Base-by-base conservation (phyloP, 1,139 yeast genomes). In the Blastobotrys ciferrii region DNA sequence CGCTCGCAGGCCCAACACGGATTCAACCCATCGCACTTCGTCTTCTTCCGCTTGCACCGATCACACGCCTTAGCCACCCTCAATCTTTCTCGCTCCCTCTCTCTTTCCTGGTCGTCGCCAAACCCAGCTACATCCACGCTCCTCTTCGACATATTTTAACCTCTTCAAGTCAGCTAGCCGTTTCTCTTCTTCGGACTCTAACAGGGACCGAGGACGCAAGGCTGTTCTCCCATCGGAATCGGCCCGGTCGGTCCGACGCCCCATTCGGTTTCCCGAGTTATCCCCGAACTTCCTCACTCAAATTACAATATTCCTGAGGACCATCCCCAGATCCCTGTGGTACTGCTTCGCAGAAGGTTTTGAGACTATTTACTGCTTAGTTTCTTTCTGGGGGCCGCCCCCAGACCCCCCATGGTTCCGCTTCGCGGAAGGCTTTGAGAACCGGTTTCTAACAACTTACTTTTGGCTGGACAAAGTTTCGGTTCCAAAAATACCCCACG, bases 31-130 rank as follows among this genome's bases (percentile, higher is more conserved):
- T 80, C 75, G 60, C 87, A 81, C 59, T 81, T 81, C 53, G 79
- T 79, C 62, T 81, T 81, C 51, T 80, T 82, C 31, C 71, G 67
- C 54, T 84, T 70, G 63, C 87, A 81, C 23, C 82, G 68, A 51
- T 76, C 81, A 58, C 87, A 81, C 1, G 87, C 87, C 53, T 74
- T 75, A 43, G 73, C 71, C 2, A 80, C 86, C 20, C 62, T 47
- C 23, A 56, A 36, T 28, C 62, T 42, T 23, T 56, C 58, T 13
- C 53, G 46, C 28, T 36, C 40, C 13, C 19, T 23, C 28, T 36
- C 40, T 11, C 19, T 23, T 6, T 36, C 40, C 37, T 33, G 18
- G 19, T 36, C 13, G 4, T 17, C 38, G 9, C 28, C 40, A 18
- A 36, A 19, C 19, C 40, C 40, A 5, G 40, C 40, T 11, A 6